Evolutionary conservation across 495 filamentous ascomycete species (phyloP).

Genomic region (Penicillium soppii): DNA sequence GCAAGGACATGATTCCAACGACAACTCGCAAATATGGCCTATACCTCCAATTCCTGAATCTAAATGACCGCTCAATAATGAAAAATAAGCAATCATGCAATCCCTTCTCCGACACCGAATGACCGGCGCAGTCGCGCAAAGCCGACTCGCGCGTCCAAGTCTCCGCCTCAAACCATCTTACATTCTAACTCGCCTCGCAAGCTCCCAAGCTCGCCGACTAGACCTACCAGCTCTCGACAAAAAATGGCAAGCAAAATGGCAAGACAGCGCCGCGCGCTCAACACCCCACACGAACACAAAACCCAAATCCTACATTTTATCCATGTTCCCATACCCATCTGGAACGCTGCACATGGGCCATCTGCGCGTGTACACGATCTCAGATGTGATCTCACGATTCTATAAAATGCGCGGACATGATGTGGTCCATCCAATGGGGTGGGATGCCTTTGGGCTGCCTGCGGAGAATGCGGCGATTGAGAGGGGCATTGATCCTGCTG

Average conservation of each 20-base stretch:
- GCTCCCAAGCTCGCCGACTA: conserved; percentile 40
- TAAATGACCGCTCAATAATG: conserved; percentile 10
- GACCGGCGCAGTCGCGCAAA: conserved; percentile 19
- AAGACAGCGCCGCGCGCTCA: conserved; percentile 16
- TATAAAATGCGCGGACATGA: conserved; percentile 72
- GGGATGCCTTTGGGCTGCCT: conserved; percentile 90
- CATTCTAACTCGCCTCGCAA: conserved; percentile 19
- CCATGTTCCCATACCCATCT: conserved; percentile 94
- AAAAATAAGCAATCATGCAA: conserved; percentile 26
- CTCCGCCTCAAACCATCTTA: conserved; percentile 12
- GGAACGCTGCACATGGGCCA: conserved; percentile 89
- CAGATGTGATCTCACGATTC: conserved; percentile 79
- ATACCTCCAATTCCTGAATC: not conserved
- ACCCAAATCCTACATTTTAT: conserved; percentile 71
- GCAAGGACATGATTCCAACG: not conserved
- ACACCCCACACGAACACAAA: conserved; percentile 23
- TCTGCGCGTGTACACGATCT: conserved; percentile 85
- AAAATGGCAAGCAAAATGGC: conserved; percentile 72
- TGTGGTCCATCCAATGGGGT: conserved; percentile 86
- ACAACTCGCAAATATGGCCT: not conserved
- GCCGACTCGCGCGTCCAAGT: conserved; percentile 17
- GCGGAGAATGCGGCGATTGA: conserved; percentile 96
- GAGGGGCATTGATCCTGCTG: conserved; percentile 70
- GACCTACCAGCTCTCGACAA: conserved; percentile 64
- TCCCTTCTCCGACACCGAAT: conserved; percentile 31